phyloP scores from a whole-genome alignment of 148 eudicot species.

The Cornus suecica region DNA sequence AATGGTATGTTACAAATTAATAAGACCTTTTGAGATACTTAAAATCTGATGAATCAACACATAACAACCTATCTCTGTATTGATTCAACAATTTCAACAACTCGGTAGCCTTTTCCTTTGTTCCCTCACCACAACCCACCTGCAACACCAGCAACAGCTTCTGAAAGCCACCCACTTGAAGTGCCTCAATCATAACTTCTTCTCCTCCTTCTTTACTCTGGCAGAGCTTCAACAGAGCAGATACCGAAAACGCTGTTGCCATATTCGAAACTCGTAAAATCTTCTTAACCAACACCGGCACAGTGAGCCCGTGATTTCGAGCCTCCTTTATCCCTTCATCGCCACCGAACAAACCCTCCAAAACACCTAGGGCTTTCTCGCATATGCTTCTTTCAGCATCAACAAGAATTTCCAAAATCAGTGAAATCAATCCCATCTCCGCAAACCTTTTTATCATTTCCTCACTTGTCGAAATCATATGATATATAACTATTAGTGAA shows the following conservation, averaged over 20 bases:
- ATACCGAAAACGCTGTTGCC: conserved; percentile 46
- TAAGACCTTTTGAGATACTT: conserved; percentile 39
- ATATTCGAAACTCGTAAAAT: conserved; percentile 32
- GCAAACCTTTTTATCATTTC: conserved; percentile 29
- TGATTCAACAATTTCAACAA: conserved; percentile 59
- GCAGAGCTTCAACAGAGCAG: conserved; percentile 45
- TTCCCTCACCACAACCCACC: conserved; percentile 48
- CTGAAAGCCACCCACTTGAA: conserved; percentile 48
- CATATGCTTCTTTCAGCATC: conserved; percentile 45
- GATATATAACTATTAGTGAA: conserved; percentile 48
- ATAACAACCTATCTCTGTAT: conserved; percentile 29
- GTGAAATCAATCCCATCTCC: conserved; percentile 40
- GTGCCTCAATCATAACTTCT: conserved; percentile 36
- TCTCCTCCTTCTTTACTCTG: conserved; percentile 25
- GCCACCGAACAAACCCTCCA: conserved; percentile 28
- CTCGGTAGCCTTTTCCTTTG: conserved; percentile 57
- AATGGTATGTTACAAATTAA: conserved; percentile 5
- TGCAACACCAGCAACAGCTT: conserved; percentile 60
- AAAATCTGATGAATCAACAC: conserved; percentile 47
- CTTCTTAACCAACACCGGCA: conserved; percentile 51
- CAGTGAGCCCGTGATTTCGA: conserved; percentile 24
- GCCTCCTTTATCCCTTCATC: conserved; percentile 34
- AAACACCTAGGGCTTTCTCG: conserved; percentile 41
- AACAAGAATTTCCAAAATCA: conserved; percentile 51
- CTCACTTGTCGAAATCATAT: conserved; percentile 34